These are phyloP conservation scores for Amaranthus hypochondriacus DNA, from an alignment of 148 eudicot genomes.

Conservation along the genomic window DNA sequence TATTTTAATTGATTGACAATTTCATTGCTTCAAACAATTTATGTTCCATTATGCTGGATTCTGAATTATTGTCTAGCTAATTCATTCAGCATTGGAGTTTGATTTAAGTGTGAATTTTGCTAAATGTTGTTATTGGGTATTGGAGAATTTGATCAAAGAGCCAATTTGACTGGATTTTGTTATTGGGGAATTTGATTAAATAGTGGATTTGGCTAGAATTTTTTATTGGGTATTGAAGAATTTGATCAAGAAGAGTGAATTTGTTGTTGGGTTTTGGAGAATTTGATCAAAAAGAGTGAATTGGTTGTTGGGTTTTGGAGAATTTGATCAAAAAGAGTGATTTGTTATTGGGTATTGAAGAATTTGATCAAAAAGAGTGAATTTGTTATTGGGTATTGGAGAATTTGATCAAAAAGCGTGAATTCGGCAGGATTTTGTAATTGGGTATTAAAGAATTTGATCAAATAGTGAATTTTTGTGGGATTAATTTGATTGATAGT, in stretches of 20 bases:
- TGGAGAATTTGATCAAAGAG: constrained; percentile 10
- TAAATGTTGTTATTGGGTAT: neutral
- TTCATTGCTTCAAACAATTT: constrained; percentile 5
- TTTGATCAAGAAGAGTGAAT: neutral
- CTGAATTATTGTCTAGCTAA: neutral
- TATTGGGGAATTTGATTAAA: neutral
- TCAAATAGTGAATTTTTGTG: neutral
- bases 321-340: neutral
- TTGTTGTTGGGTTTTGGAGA: neutral
- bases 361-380: neutral
- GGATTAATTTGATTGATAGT: neutral
- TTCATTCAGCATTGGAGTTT: neutral
- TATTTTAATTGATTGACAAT: neutral
- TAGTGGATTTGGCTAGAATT: neutral
- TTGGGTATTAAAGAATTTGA: no score
- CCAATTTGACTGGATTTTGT: neutral
- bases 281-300: neutral
- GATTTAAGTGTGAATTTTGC: constrained; percentile 1
- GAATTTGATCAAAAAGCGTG: neutral
- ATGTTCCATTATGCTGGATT: neutral
- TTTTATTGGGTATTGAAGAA: neutral
- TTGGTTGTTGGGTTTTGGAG: neutral
- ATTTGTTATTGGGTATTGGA: neutral
- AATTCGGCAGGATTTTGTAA: neutral
- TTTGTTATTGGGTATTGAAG: neutral